Evolutionary conservation across 2,329 filamentous ascomycete genomes (phyloP).

Genomic region (Cryphonectria nitschkei): DNA sequence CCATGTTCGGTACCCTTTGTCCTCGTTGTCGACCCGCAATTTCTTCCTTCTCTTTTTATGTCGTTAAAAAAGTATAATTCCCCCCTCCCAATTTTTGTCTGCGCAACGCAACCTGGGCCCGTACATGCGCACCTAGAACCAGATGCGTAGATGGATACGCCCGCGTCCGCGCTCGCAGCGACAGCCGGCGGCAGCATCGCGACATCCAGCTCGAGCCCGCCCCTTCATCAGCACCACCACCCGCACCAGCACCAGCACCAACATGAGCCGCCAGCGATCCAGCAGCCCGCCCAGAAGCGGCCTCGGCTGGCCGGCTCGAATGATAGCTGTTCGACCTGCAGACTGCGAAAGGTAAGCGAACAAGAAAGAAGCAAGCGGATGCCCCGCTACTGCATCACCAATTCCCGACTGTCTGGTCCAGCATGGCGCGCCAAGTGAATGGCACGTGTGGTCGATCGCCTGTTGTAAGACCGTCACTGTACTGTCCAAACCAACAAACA

Average conservation of each 20-base stretch:
- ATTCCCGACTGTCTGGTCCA: background rate
- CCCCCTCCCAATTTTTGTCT: background rate
- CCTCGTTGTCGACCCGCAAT: slow-evolving; percentile 2
- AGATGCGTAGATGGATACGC: slow-evolving; percentile 14
- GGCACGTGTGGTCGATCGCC: background rate
- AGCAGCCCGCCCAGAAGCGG: slow-evolving; percentile 7
- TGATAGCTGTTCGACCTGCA: slow-evolving; percentile 24
- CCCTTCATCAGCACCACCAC: background rate
- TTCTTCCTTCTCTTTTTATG: background rate
- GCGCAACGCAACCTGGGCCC: background rate
- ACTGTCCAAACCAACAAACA: background rate
- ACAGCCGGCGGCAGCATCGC: slow-evolving; percentile 19
- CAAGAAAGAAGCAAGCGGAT: background rate
- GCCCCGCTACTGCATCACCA: background rate
- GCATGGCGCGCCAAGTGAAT: background rate
- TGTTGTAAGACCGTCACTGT: background rate
- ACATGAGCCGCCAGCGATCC: background rate
- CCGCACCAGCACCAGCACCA: slow-evolving; percentile 5
- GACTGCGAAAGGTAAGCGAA: slow-evolving; percentile 25
- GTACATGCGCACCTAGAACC: background rate
- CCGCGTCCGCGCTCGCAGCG: slow-evolving; percentile 11
- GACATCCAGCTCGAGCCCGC: slow-evolving; percentile 8
- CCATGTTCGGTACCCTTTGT: background rate
- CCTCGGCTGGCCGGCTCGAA: slow-evolving; percentile 5
- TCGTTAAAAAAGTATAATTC: background rate